Conservation (phyloP, 768 basidiomycete species). For the Chiua virens region DNA sequence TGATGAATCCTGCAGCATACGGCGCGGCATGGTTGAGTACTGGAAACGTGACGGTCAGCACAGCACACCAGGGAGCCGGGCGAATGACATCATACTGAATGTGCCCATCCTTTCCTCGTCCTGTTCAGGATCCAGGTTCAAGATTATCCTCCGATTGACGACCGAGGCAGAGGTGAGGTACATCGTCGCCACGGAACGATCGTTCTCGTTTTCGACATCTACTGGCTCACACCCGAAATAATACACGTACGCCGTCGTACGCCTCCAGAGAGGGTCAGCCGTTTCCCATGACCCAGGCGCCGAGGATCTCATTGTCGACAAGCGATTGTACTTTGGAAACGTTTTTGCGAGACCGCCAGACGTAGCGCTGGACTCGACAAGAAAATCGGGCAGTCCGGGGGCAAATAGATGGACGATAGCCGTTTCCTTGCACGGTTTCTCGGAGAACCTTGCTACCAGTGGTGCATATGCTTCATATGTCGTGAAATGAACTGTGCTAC, state of each 20-base stretch:
- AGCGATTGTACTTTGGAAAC: conserved; percentile 8
- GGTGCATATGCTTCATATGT: conserved; percentile 18
- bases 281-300: background rate
- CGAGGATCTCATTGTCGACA: background rate
- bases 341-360: conserved; percentile 15
- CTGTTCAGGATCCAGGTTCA: conserved; percentile 1
- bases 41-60: background rate
- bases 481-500: conserved; percentile 8
- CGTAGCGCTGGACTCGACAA: conserved; percentile 17
- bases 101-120: conserved; percentile 10
- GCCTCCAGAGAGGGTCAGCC: background rate
- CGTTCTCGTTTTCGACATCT: background rate
- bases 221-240: background rate
- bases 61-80: no score
- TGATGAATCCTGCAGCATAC: conserved; percentile 1
- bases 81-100: conserved; percentile 3
- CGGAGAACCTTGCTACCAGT: conserved; percentile 3
- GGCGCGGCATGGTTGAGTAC: conserved; percentile 8
- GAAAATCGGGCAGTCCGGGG: conserved; percentile 20
- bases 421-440: conserved; percentile 4
- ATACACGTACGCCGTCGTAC: conserved; percentile 2
- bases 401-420: conserved; percentile 10
- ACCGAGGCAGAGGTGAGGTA: background rate
- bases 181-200: background rate
- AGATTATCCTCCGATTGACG: background rate